A percentile compares a stretch with the other conserved stretches of the same genome.
phyloP scores from a whole-genome alignment of 2,329 filamentous ascomycete genomes.

The Orbilia javanica region DNA sequence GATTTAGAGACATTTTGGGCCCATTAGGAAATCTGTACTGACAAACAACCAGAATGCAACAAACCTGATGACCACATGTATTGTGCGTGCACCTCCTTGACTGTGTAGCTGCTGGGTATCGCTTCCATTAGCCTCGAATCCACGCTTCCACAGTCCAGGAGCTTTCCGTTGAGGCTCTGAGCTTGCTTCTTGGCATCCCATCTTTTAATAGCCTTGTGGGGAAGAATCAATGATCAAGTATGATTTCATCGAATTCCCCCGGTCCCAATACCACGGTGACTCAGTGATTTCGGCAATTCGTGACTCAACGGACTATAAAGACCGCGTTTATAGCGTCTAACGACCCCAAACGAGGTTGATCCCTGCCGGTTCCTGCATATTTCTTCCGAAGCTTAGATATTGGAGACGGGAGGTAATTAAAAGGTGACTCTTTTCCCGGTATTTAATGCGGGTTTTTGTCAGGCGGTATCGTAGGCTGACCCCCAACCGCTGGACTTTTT shows the following conservation, averaged over 20 bases:
- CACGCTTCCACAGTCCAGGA: too few relatives aligned
- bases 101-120: too few relatives aligned
- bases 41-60: too few relatives aligned
- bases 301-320: constrained; percentile 24
- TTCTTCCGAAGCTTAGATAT: not conserved
- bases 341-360: not conserved
- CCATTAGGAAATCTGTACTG: too few relatives aligned
- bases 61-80: too few relatives aligned
- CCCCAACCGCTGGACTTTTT: not conserved
- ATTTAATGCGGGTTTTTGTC: not conserved
- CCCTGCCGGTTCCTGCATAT: constrained; percentile 14
- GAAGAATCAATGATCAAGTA: constrained; percentile 16
- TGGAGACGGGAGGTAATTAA: not conserved
- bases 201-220: not conserved
- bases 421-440: constrained; percentile 41
- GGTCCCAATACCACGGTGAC: not conserved
- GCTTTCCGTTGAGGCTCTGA: not conserved
- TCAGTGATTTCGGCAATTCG: not conserved
- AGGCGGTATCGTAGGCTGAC: constrained; percentile 42
- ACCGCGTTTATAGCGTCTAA: constrained; percentile 29
- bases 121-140: too few relatives aligned
- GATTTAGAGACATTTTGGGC: too few relatives aligned
- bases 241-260: constrained; percentile 44
- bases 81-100: too few relatives aligned
- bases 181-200: not conserved